These are phyloP conservation scores for Sporothrix brasiliensis DNA, from an alignment of 2,329 filamentous ascomycete genomes.

Conservation along the genomic window DNA sequence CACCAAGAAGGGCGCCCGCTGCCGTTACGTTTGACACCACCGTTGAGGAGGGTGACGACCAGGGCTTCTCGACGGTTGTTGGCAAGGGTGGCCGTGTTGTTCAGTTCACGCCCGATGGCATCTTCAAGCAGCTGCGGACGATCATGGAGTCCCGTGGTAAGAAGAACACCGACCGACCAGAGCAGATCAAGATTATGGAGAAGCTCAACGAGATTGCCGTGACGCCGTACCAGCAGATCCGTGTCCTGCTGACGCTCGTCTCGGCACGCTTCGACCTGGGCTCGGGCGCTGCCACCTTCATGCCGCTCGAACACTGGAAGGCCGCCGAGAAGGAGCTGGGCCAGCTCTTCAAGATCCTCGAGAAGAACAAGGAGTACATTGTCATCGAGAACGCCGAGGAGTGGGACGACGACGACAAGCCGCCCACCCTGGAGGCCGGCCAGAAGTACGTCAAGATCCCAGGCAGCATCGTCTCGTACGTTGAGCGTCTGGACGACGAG, in stretches of 20 bases:
- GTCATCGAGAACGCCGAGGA: constrained; percentile 93
- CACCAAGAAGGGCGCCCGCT: constrained; percentile 56
- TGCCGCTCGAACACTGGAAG: constrained; percentile 98
- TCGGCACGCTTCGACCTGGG: constrained; percentile 94
- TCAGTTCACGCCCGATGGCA: constrained; percentile 94
- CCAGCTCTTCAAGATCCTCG: constrained; percentile 75
- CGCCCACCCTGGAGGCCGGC: constrained; percentile 69
- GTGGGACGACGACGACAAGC: constrained; percentile 98
- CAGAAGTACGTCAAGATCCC: constrained; percentile 88
- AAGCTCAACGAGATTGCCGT: constrained; percentile 86
- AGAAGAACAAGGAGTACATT: constrained; percentile 76
- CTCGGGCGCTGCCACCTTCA: constrained; percentile 73
- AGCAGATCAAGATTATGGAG: constrained; percentile 98
- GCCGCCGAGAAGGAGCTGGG: constrained; percentile 84
- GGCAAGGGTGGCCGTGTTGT: constrained; percentile 86
- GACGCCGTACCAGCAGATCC: constrained; percentile 91
- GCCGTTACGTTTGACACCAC: constrained; percentile 53
- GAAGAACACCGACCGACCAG: constrained; percentile 94
- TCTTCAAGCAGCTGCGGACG: constrained; percentile 90
- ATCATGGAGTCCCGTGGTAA: constrained; percentile 96
- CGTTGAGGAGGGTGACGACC: constrained; percentile 62
- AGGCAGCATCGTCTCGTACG: constrained; percentile 90
- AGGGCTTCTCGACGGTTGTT: constrained; percentile 88
- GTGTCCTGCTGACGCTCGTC: constrained; percentile 86
- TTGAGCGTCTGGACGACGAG: constrained; percentile 95